These are phyloP conservation scores for Medicago truncatula DNA, from an alignment of 306 rosid species.

Conservation along the genomic window MtrunA17r5.0-ANR NC_053046.1:43886501-43887000, in stretches of 20 bases:
- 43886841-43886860: too few relatives aligned
- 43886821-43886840: too few relatives aligned
- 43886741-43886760: too few relatives aligned
- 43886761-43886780: too few relatives aligned
- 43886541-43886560: conserved; percentile 52
- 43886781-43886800: too few relatives aligned
- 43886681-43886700: background rate
- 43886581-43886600: conserved; percentile 54
- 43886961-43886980: conserved; percentile 13
- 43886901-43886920: conserved; percentile 34
- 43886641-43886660: background rate
- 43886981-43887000: conserved; percentile 42
- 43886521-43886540: conserved; percentile 35
- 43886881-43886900: conserved; percentile 27
- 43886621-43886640: conserved; percentile 18
- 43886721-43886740: too few relatives aligned
- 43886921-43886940: conserved; percentile 12
- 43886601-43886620: conserved; percentile 47
- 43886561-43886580: conserved; percentile 67
- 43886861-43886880: conserved; percentile 17
- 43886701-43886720: background rate
- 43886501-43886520: conserved; percentile 52
- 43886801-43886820: too few relatives aligned
- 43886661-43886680: background rate
- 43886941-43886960: conserved; percentile 22